Evolutionary conservation across 495 filamentous ascomycete genomes (phyloP).

Genomic region (Penicillium paradoxum): DNA sequence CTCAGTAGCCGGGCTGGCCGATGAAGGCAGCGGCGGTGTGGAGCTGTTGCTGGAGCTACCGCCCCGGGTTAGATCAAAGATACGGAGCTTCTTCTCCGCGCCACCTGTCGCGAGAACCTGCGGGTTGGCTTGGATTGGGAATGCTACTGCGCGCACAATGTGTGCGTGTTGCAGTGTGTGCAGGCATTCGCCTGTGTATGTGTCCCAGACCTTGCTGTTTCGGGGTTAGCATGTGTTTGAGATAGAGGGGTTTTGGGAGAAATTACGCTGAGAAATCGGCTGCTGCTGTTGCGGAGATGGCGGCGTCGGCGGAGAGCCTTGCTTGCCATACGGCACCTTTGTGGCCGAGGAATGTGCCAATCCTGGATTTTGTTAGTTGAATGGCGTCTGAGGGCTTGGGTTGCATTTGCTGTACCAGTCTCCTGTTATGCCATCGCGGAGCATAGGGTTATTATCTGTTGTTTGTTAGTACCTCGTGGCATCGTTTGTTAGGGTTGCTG

Average conservation of each 20-base stretch:
- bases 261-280: slow-evolving; percentile 92
- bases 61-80: slow-evolving; percentile 72
- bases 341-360: slow-evolving; percentile 95
- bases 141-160: slow-evolving; percentile 90
- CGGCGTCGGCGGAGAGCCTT: slow-evolving; percentile 80
- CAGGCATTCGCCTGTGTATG: slow-evolving; percentile 84
- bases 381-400: neutral
- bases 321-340: slow-evolving; percentile 98
- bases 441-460: slow-evolving; percentile 94
- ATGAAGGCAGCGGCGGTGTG: slow-evolving; percentile 31
- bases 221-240: slow-evolving; percentile 1
- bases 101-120: slow-evolving; percentile 86
- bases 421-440: slow-evolving; percentile 91
- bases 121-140: slow-evolving; percentile 68
- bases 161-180: slow-evolving; percentile 86
- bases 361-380: slow-evolving; percentile 50
- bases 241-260: neutral
- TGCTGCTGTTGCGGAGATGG: slow-evolving; percentile 83
- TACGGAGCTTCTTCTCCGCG: slow-evolving; percentile 91
- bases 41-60: slow-evolving; percentile 33
- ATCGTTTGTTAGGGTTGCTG: neutral
- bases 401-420: slow-evolving; percentile 62
- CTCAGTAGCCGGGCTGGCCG: slow-evolving; percentile 22
- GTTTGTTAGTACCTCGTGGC: neutral
- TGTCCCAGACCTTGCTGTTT: slow-evolving; percentile 89